Evolutionary conservation across 2,329 filamentous ascomycete species (phyloP), one percentile per base, ranked within the genome.

Genomic region (Stagonosporopsis vannaccii): DNA sequence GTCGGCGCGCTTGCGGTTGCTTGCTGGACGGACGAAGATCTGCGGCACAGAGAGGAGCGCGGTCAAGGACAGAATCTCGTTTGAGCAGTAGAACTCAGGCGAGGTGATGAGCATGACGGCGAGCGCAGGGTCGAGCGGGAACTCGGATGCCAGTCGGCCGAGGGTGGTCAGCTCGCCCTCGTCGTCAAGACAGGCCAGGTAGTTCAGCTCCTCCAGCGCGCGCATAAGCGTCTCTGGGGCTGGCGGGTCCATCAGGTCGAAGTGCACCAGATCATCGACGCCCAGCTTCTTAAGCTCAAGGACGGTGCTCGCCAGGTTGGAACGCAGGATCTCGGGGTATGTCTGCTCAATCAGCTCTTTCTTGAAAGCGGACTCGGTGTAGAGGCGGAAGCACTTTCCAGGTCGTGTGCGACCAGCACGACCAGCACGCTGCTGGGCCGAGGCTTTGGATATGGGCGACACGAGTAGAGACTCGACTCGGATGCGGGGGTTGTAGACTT

Each of bases 201-300:
- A 99, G 78, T 99, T 99, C 53, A 99, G 87, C 79, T 99, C 95
- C 77, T 99, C 95, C 20, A 99, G 81, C 3, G 95, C 95, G 65
- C 96, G 88, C 94, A 99, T 99, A 77, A 99, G 88, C 9, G 96
- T 99, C 80, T 99, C 96, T 0, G 95, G 96, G 1, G 96, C 94
- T 0, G 95, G 95, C 22, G 95, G 95, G 69, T 99, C 95, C 94
- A 99, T 98, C 43, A 99, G 84, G 74, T 99, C 96, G 72, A 99
- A 99, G 78, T 99, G 95, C 11, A 99, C 95, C 45, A 99, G 82
- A 77, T 99, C 95, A 66, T 96, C 88, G 25, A 99, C 88, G 40
- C 95, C 95, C 35, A 99, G 88, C 80, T 99, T 98, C 84, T 98
- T 98, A 71, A 99, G 81, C 77, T 99, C 95, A 41, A 99, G 81